Percentiles rank a stretch among this genome's conserved stretches.
Conservation (phyloP, 305 asterid genomes). For the Ajuga reptans region DNA sequence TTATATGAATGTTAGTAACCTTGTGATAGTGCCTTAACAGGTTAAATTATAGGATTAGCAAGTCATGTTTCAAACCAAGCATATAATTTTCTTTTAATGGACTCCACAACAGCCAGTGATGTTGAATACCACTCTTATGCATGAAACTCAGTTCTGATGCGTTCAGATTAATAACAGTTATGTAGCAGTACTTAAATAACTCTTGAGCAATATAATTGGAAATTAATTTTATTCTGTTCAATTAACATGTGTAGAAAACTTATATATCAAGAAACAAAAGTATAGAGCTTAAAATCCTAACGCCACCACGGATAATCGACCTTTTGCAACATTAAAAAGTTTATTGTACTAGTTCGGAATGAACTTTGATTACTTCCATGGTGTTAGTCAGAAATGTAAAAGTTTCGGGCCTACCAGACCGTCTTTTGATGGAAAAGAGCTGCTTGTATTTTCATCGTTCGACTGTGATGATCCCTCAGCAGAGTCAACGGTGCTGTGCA, state of each 20-base stretch:
- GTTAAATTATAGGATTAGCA: neutral
- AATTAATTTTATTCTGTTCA: neutral
- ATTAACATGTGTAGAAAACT: neutral
- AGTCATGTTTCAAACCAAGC: neutral
- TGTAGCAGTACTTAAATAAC: neutral
- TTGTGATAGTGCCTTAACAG: slow-evolving; percentile 6
- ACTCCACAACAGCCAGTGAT: neutral
- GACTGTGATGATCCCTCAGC: slow-evolving; percentile 27
- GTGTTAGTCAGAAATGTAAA: neutral
- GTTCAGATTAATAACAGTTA: neutral
- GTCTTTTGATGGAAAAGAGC: slow-evolving; percentile 21
- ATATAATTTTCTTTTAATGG: neutral
- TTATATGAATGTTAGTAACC: neutral
- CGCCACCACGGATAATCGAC: neutral
- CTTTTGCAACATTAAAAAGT: neutral
- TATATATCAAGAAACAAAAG: neutral
- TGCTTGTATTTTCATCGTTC: slow-evolving; percentile 23
- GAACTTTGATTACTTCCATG: neutral
- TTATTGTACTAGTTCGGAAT: neutral
- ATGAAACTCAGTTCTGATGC: neutral
- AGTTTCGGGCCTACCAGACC: slow-evolving; percentile 21
- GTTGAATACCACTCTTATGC: neutral
- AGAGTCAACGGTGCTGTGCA: slow-evolving; percentile 21
- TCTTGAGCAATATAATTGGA: neutral
- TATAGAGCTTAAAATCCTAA: neutral